Base-by-base conservation (phyloP, 148 eudicot genomes). In the Euryodendron excelsum region DNA sequence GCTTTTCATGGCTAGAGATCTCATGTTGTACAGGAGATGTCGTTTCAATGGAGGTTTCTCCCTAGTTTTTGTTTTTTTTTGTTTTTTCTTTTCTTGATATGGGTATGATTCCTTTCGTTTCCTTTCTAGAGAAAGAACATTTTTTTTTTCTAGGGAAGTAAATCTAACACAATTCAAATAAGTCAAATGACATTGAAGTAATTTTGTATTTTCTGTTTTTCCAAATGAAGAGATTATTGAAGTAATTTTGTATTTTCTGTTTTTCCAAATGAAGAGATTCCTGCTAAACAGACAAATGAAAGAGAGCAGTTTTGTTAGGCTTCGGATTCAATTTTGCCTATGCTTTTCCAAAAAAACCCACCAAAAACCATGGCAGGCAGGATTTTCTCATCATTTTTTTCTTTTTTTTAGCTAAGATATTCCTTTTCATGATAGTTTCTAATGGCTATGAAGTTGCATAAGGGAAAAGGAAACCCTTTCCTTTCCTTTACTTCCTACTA, bases 1-100 rank as follows among this genome's bases (percentile, higher is more conserved):
- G 67, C 18, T 20, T 75, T 75, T 67, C 78, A 74, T 64, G 80
- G 30, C 25, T 61, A 3, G 61, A 28, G 41, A 25, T 58, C 44
- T 41, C 30, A n/a, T n/a, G n/a, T 13, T 75, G 39, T 27, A 9
- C 8, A 39, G 47, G 4, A 70, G 55, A 45, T 80, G 80, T 80
- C 70, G 65, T 53, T 53, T 64, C 58, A 73, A 63, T 64, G 62
- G 59, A 60, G 63, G 60, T 41, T 62, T 15, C 33, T 72, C 21
- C 56, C 74, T 72, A 15, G 77, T 37, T 31, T 76, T 47, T 20
- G 14, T 47, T 37, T 31, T 76, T 47, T 20, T n/a, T 47, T 55
- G 14, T 39, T 5, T 21, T 45, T 28, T 47, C 21, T 8, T 28
- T 48, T 17, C 8, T 10, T 27, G 25, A 8, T 69, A 23, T 23